Conservation (phyloP, 1,284 basidiomycete species). For the Boletus sp. region DNA sequence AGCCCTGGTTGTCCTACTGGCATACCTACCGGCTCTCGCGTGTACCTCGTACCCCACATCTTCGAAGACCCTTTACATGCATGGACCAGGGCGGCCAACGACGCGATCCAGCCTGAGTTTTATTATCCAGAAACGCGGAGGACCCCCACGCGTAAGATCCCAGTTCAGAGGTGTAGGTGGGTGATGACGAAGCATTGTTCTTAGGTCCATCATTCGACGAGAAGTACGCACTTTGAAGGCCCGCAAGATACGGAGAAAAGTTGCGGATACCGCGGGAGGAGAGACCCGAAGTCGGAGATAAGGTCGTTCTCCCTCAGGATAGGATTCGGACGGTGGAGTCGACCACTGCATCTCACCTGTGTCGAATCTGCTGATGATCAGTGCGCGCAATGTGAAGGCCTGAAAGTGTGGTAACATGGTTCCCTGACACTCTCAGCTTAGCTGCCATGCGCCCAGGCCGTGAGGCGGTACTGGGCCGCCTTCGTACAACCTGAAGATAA, state of each 20-base stretch:
- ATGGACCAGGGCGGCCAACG: constrained; percentile 31
- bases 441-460: too few species aligned
- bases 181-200: constrained; percentile 30
- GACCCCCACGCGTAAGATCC: constrained; percentile 10
- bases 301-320: too few species aligned
- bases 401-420: too few species aligned
- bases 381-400: too few species aligned
- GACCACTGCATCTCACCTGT: too few species aligned
- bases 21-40: constrained; percentile 27
- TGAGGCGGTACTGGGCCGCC: too few species aligned
- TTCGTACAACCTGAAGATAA: too few species aligned
- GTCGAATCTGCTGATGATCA: too few species aligned
- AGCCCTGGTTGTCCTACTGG: constrained; percentile 30
- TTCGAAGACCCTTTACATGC: constrained; percentile 37
- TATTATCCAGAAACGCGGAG: constrained; percentile 28
- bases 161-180: constrained; percentile 28
- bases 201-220: constrained; percentile 31
- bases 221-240: constrained; percentile 25
- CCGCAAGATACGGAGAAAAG: constrained; percentile 21
- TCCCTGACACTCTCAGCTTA: too few species aligned
- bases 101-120: constrained; percentile 29
- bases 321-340: too few species aligned
- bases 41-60: constrained; percentile 30
- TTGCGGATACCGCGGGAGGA: constrained; percentile 19
- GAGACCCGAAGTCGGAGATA: constrained; percentile 26